These are phyloP conservation scores for Penicillium vulpinum DNA, from an alignment of 2,329 filamentous ascomycete genomes.

Conservation along the genomic window DNA sequence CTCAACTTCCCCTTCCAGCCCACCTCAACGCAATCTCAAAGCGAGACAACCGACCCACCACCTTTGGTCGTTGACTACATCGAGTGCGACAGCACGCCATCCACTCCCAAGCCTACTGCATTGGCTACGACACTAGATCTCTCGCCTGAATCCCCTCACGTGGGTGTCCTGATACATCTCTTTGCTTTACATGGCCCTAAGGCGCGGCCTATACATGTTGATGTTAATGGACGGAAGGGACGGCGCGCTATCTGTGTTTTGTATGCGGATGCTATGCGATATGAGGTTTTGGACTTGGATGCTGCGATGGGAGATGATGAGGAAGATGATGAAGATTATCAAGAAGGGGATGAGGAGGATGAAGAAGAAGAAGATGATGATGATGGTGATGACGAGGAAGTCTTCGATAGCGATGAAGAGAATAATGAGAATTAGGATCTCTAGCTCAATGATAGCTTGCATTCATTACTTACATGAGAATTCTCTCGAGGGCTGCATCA, in stretches of 20 bases:
- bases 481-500: not conserved
- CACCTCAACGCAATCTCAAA: not conserved
- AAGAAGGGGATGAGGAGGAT: slow-evolving; percentile 13
- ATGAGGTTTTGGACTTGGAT: slow-evolving; percentile 59
- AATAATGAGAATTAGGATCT: slow-evolving; percentile 4
- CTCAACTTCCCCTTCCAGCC: slow-evolving; percentile 37
- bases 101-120: slow-evolving; percentile 14
- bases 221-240: slow-evolving; percentile 58
- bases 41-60: slow-evolving; percentile 9
- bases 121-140: slow-evolving; percentile 23
- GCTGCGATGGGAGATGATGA: slow-evolving; percentile 38
- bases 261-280: slow-evolving; percentile 55
- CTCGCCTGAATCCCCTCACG: slow-evolving; percentile 15
- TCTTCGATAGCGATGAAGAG: not conserved
- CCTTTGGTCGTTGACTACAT: slow-evolving; percentile 22
- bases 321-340: slow-evolving; percentile 30
- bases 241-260: slow-evolving; percentile 56
- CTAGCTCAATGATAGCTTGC: no score
- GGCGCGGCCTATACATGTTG: slow-evolving; percentile 48
- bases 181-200: slow-evolving; percentile 50
- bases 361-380: not conserved
- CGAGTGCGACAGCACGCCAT: slow-evolving; percentile 11
- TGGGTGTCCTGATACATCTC: slow-evolving; percentile 44
- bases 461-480: not conserved
- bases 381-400: not conserved